Evolutionary conservation across 306 rosid species (phyloP), one percentile per base, ranked within the genome.

Genomic region (Castanea mollissima): DNA sequence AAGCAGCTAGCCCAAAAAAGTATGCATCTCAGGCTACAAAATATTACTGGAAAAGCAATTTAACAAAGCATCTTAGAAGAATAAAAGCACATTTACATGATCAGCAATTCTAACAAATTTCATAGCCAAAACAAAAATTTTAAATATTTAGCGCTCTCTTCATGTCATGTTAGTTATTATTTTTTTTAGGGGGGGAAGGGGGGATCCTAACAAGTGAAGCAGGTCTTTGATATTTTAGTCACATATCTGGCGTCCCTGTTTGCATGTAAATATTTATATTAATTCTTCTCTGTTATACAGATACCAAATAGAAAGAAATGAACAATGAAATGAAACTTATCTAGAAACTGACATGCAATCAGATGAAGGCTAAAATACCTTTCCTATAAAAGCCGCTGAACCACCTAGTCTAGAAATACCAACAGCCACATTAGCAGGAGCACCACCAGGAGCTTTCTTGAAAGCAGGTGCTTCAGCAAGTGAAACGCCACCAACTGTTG

Each of bases 371-470:
- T 29, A 82, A 81, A 12, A 23, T 54, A 94, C 98, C 97, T 94
- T 94, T 86, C 98, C 97, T 44, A 92, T 82, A 73, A 92, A 92
- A 76, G 94, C 94, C 16, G 96, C 79, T 38, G 94, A 89, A 82
- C 97, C 93, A 44, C 98, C 98, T 1, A 94, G 83, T 88, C 87
- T 89, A 16, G 97, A 71, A 73, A 91, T 81, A 32, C 98, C 98
- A 59, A 92, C 97, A 74, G 97, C 97, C 74, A 94, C 98, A 83
- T 94, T 94, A 67, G 98, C 97, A 74, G 98, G 98, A 76, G 98
- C 97, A 77, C 98, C 98, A 65, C 98, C 98, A 3, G 97, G 97
- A 58, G 97, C 93, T 79, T 94, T 94, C 81, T 91, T 70, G 86
- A 94, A 94, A 81, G 98, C 96, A 3, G 98, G 89, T 69, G 98